phyloP scores from a whole-genome alignment of 1,284 basidiomycete species.

The Boletus mariae region DNA sequence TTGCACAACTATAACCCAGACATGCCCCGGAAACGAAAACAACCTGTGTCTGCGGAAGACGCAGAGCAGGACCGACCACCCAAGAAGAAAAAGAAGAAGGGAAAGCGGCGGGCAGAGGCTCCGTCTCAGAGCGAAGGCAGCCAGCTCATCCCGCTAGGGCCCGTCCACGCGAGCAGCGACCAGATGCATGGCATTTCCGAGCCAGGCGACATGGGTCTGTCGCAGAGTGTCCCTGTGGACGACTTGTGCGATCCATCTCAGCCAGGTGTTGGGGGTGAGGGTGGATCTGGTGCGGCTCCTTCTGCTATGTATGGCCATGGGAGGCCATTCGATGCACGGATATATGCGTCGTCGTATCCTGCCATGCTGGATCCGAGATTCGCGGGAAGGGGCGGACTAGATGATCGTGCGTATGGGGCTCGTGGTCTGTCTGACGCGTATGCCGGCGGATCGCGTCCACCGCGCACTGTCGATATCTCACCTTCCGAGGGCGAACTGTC shows the following conservation, averaged over 20 bases:
- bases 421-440: not conserved
- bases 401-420: not conserved
- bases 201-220: conserved; percentile 18
- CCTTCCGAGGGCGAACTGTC: conserved; percentile 6
- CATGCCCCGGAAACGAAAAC: conserved; percentile 25
- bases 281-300: conserved; percentile 19
- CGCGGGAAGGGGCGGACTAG: not conserved
- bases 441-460: not conserved
- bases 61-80: conserved; percentile 7
- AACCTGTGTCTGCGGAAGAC: conserved; percentile 12
- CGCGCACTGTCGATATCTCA: not conserved
- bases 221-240: conserved; percentile 9
- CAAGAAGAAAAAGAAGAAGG: conserved; percentile 26
- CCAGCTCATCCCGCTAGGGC: not conserved
- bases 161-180: conserved; percentile 6
- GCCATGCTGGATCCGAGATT: conserved; percentile 13
- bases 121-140: not conserved
- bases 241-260: conserved; percentile 20
- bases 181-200: conserved; percentile 20
- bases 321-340: not conserved
- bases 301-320: conserved; percentile 1
- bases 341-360: conserved; percentile 11
- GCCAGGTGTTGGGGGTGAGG: conserved; percentile 14
- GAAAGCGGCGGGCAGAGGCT: conserved; percentile 11
- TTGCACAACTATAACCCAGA: conserved; percentile 16